phyloP scores from a whole-genome alignment of 257 asterid genomes.

The Apocynum venetum region DNA sequence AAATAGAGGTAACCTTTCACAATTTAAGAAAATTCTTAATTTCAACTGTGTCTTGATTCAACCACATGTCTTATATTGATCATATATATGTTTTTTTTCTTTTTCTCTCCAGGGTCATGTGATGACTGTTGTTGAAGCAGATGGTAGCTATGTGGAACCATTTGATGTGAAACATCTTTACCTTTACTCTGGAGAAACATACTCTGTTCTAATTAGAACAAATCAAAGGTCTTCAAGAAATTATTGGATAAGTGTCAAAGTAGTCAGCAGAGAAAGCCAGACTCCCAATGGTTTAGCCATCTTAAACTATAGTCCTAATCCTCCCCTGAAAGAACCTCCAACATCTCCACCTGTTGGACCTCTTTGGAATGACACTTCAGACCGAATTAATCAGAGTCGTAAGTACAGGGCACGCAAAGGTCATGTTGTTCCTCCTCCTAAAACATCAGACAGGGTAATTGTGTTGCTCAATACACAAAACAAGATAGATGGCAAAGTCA shows the following conservation, averaged over 20 bases:
- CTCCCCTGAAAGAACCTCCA: slow-evolving; percentile 41
- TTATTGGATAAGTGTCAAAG: slow-evolving; percentile 53
- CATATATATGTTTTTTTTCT: too few species aligned
- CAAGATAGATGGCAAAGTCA: slow-evolving; percentile 31
- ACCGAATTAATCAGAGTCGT: slow-evolving; percentile 40
- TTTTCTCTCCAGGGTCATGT: slow-evolving; percentile 38
- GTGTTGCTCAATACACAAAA: slow-evolving; percentile 79
- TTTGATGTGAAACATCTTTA: slow-evolving; percentile 55
- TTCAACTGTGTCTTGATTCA: too few species aligned
- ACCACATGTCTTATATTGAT: too few species aligned
- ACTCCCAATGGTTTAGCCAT: slow-evolving; percentile 56
- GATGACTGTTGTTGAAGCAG: slow-evolving; percentile 78
- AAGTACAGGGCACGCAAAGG: slow-evolving; percentile 37
- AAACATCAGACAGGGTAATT: slow-evolving; percentile 43
- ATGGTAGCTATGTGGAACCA: slow-evolving; percentile 68
- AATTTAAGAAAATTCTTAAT: too few species aligned
- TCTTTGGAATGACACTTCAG: slow-evolving; percentile 38
- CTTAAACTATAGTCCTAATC: slow-evolving; percentile 56
- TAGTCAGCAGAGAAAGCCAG: slow-evolving; percentile 44
- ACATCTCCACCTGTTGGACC: slow-evolving; percentile 53
- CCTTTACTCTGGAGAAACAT: slow-evolving; percentile 70
- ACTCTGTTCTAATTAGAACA: slow-evolving; percentile 56
- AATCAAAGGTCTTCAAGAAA: slow-evolving; percentile 56
- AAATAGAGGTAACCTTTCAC: slow-evolving; percentile 38
- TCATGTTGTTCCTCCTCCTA: slow-evolving; percentile 51